These are phyloP conservation scores for Nannizzia gypsea DNA, from an alignment of 2,329 filamentous ascomycete species.

Conservation along the genomic window DNA sequence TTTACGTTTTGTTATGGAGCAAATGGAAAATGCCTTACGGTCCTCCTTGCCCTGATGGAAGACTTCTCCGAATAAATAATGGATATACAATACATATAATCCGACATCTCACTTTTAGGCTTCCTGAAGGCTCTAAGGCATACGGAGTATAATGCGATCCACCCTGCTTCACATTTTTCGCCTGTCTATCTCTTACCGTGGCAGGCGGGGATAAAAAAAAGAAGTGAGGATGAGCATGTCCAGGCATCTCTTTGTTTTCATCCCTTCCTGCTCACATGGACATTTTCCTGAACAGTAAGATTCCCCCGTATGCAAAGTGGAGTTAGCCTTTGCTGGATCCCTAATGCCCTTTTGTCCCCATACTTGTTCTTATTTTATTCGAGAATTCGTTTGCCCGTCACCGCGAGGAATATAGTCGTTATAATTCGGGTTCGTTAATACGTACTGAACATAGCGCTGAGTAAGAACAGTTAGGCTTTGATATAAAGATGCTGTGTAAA, in stretches of 20 bases:
- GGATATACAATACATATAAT: too few species aligned
- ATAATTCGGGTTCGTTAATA: neutral
- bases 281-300: neutral
- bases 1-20: neutral
- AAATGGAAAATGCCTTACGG: neutral
- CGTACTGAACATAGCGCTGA: neutral
- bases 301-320: neutral
- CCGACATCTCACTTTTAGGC: neutral
- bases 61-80: neutral
- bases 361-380: neutral
- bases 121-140: neutral
- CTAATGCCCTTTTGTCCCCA: neutral
- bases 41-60: neutral
- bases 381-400: neutral
- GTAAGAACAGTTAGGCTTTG: too few species aligned
- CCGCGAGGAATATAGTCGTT: neutral
- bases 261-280: neutral
- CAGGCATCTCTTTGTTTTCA: neutral
- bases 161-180: neutral
- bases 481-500: too few species aligned
- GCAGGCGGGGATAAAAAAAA: neutral
- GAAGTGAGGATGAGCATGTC: neutral
- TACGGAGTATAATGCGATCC: neutral
- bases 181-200: neutral
- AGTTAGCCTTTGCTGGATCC: neutral